Base-by-base conservation (phyloP, 345 rosid genomes). In the Heritiera fomes region DNA sequence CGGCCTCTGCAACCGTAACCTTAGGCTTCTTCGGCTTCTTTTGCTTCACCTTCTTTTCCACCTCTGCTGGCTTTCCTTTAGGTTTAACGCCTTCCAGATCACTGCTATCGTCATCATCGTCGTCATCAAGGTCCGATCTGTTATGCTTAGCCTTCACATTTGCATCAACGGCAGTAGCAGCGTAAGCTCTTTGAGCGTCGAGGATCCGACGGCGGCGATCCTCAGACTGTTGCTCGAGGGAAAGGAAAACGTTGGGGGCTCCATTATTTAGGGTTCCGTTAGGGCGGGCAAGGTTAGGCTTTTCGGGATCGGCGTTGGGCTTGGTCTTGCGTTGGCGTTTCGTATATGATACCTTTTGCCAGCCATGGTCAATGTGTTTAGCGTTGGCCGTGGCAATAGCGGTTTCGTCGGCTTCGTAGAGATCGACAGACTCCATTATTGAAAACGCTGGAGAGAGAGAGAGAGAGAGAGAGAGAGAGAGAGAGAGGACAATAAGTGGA, bases 1-100 rank as follows among this genome's bases (percentile, higher is more conserved):
- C 92, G 6, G 95, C 93, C 56, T 90, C 93, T 8, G 92, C 83
- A 28, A 88, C 86, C 6, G 93, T 71, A n/a, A 91, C 86, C 77
- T 91, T 91, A 1, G 93, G 95, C 81, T 88, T 91, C 89, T 89
- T 91, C 73, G 83, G 87, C 84, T 91, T 90, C 87, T 90, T 91
- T 6, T 77, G 83, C 80, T 90, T 90, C 45, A 62, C 70, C 85
- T 84, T 85, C 78, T 86, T 87, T 34, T 66, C 66, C 69, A 81
- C 87, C 58, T 69, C 84, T 8, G 74, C 80, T 7, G 77, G 66
- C 81, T 80, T 82, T 38, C 45, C 79, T 77, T 85, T 76, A 78
- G 82, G 80, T 50, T 79, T 83, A 41, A 30, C 49, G 56, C 53
- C 83, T 23, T 68, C 83, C 74, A 70, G 89, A 8, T 86, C 91